A percentile compares a stretch with the other conserved stretches of the same genome.
Conservation (phyloP, 192 early-diverging fungal genomes). For the Phycomyces blakesleeanus region DNA sequence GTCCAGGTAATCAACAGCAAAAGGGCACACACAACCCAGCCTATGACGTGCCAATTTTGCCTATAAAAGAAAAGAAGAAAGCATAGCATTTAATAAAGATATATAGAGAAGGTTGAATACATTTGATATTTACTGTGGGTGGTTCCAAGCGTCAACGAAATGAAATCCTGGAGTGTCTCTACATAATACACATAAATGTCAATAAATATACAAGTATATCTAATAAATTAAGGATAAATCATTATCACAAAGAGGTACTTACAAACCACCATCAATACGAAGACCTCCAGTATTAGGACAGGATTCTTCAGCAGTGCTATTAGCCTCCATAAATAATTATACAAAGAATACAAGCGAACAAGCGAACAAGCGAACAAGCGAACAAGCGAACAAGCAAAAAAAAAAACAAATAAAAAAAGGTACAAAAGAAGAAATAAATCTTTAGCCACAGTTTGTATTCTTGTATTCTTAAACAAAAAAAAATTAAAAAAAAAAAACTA, state of each 20-base stretch:
- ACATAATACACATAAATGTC: neutral
- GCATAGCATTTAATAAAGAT: too few relatives aligned
- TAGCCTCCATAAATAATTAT: constrained; percentile 12
- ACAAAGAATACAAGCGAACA: too few relatives aligned
- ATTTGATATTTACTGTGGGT: constrained; percentile 3
- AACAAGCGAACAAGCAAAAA: neutral
- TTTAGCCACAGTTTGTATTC: neutral
- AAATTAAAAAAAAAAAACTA: too few relatives aligned
- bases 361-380: neutral
- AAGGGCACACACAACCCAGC: constrained; percentile 25
- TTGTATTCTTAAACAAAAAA: too few relatives aligned
- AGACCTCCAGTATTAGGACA: constrained; percentile 17
- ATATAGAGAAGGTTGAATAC: too few relatives aligned
- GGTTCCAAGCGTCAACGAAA: constrained; percentile 10
- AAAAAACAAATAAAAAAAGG: constrained; percentile 4
- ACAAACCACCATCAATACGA: constrained; percentile 19
- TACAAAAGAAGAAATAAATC: constrained; percentile 1
- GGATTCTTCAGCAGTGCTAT: neutral
- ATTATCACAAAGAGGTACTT: neutral
- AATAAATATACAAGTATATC: neutral
- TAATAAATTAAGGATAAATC: too few relatives aligned
- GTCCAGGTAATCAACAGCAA: constrained; percentile 25
- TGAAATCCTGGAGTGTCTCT: constrained; percentile 13
- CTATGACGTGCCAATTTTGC: constrained; percentile 27
- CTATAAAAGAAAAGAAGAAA: too few relatives aligned